Percentiles rank a stretch among this genome's conserved stretches.
Evolutionary conservation across 371 early-diverging fungal species (phyloP).

Genomic region (Lichtheimia ramosa): DNA sequence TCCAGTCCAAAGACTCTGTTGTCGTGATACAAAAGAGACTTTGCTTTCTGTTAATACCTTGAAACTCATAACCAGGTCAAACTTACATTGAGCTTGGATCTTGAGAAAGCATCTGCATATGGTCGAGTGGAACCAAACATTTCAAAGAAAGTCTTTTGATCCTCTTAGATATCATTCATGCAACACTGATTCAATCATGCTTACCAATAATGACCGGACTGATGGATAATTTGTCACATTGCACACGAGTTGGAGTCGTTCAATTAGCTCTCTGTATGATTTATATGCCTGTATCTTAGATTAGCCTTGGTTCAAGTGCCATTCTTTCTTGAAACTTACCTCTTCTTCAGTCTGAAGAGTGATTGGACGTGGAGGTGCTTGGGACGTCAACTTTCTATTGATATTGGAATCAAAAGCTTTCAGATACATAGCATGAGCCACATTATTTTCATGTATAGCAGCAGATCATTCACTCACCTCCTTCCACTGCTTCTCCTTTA

Average conservation of each 20-base stretch:
- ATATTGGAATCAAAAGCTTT: slow-evolving; percentile 67
- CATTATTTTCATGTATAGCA: background rate
- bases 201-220: slow-evolving; percentile 40
- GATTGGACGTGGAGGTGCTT: slow-evolving; percentile 73
- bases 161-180: background rate
- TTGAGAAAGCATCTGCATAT: slow-evolving; percentile 54
- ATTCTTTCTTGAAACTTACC: too few relatives aligned
- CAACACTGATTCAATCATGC: background rate
- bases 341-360: slow-evolving; percentile 45
- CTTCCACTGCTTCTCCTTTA: slow-evolving; percentile 23
- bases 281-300: slow-evolving; percentile 15
- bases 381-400: slow-evolving; percentile 66
- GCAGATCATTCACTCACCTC: slow-evolving; percentile 16
- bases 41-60: background rate
- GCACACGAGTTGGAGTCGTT: slow-evolving; percentile 32
- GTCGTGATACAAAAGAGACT: slow-evolving; percentile 32
- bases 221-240: slow-evolving; percentile 31
- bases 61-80: background rate
- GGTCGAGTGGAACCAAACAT: slow-evolving; percentile 47
- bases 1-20: slow-evolving; percentile 33
- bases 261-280: slow-evolving; percentile 17
- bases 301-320: too few relatives aligned
- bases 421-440: background rate
- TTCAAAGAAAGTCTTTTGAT: slow-evolving; percentile 39
- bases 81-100: slow-evolving; percentile 52